These are phyloP conservation scores for Xerophyta viscosa DNA, from an alignment of 106 monocot genomes.

Conservation along the genomic window DNA sequence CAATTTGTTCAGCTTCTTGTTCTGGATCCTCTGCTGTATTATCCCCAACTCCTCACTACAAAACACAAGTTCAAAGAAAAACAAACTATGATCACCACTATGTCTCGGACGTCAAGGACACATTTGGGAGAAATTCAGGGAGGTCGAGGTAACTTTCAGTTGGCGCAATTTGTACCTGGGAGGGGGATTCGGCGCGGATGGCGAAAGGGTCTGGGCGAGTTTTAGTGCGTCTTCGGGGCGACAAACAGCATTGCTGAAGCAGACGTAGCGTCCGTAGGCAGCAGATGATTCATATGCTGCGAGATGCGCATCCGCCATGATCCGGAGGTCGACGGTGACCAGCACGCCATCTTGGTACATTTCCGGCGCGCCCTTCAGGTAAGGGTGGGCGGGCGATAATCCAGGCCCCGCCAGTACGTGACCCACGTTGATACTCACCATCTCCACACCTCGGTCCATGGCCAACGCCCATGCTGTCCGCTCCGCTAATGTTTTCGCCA, in stretches of 20 bases:
- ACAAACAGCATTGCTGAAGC: conserved; percentile 60
- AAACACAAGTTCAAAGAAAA: background rate
- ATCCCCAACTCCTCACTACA: conserved; percentile 52
- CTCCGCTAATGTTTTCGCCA: conserved; percentile 80
- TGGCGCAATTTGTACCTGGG: conserved; percentile 16
- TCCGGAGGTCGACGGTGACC: conserved; percentile 55
- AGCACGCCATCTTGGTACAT: conserved; percentile 84
- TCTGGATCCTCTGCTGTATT: conserved; percentile 43
- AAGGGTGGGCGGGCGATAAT: conserved; percentile 33
- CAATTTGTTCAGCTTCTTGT: conserved; percentile 61
- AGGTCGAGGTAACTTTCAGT: background rate
- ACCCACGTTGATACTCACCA: conserved; percentile 74
- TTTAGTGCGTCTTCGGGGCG: conserved; percentile 63
- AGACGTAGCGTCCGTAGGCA: conserved; percentile 80
- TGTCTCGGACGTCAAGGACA: background rate
- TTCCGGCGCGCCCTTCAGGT: conserved; percentile 67
- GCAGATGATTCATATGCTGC: conserved; percentile 45
- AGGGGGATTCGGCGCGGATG: conserved; percentile 27
- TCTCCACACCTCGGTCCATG: conserved; percentile 79
- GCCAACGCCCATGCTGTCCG: conserved; percentile 93
- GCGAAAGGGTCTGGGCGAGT: conserved; percentile 41
- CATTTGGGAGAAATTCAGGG: background rate
- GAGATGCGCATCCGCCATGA: conserved; percentile 66
- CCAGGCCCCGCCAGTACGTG: conserved; percentile 36
- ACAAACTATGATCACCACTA: background rate